Evolutionary conservation across 1,284 basidiomycete genomes (phyloP).

Genomic region (Trametes hirsuta): DNA sequence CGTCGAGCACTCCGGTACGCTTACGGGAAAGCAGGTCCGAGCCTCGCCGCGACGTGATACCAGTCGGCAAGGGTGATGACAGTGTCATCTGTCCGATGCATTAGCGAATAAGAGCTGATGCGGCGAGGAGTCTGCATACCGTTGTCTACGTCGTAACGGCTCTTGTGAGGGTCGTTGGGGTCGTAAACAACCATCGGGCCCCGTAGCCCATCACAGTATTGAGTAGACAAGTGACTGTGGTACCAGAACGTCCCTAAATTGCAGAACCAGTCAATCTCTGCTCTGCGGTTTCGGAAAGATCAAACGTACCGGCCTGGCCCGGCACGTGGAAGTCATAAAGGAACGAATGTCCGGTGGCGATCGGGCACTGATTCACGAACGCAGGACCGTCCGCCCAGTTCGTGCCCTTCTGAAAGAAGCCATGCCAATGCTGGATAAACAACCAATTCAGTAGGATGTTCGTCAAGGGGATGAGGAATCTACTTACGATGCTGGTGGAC

Average conservation of each 20-base stretch:
- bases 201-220: constrained; percentile 39
- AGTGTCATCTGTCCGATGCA: constrained; percentile 22
- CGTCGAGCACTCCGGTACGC: background rate
- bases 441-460: background rate
- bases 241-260: constrained; percentile 27
- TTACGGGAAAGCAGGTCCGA: constrained; percentile 7
- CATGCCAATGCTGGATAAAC: constrained; percentile 39
- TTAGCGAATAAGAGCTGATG: no score
- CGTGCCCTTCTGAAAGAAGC: constrained; percentile 34
- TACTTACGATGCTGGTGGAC: constrained; percentile 39
- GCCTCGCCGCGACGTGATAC: constrained; percentile 24
- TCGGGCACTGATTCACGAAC: constrained; percentile 53
- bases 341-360: constrained; percentile 47
- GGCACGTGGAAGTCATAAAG: constrained; percentile 40
- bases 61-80: constrained; percentile 32
- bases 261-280: no score
- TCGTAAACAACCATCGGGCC: constrained; percentile 47
- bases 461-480: no score
- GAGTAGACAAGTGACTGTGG: constrained; percentile 31
- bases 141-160: constrained; percentile 47
- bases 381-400: constrained; percentile 37
- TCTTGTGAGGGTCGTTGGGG: constrained; percentile 40
- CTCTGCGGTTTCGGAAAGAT: no score
- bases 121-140: constrained; percentile 24
- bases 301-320: constrained; percentile 32